Evolutionary conservation across 768 basidiomycete species (phyloP).

Genomic region (Panaeolus papilionaceus): DNA sequence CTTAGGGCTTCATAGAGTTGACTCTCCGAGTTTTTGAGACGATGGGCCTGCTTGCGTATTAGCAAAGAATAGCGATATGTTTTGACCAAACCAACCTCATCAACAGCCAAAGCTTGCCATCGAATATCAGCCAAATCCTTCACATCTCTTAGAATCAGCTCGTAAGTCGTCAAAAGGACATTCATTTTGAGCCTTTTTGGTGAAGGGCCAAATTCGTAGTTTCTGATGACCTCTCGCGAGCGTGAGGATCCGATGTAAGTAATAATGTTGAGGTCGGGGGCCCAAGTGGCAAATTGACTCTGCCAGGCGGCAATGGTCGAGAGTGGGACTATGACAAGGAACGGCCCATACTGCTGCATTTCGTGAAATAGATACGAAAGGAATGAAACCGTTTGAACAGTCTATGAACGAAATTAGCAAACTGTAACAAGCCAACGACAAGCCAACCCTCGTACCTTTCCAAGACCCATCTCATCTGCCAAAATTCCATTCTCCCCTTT

Average conservation of each 20-base stretch:
- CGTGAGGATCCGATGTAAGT: slow-evolving; percentile 92
- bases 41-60: slow-evolving; percentile 73
- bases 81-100: slow-evolving; percentile 68
- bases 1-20: slow-evolving; percentile 94
- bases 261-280: slow-evolving; percentile 95
- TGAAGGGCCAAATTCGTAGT: slow-evolving; percentile 89
- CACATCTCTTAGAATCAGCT: slow-evolving; percentile 89
- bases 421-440: slow-evolving; percentile 24
- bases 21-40: slow-evolving; percentile 96
- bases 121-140: slow-evolving; percentile 92
- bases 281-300: slow-evolving; percentile 92
- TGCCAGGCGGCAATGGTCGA: slow-evolving; percentile 99
- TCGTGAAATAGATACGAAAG: slow-evolving; percentile 95
- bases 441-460: slow-evolving; percentile 64
- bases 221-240: slow-evolving; percentile 90
- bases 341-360: slow-evolving; percentile 93
- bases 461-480: slow-evolving; percentile 99
- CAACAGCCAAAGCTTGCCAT: slow-evolving; percentile 96
- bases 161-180: slow-evolving; percentile 96
- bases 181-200: slow-evolving; percentile 95
- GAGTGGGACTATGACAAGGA: slow-evolving; percentile 96
- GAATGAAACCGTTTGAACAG: slow-evolving; percentile 95
- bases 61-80: slow-evolving; percentile 24
- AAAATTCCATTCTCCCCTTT: slow-evolving; percentile 96
- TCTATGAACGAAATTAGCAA: slow-evolving; percentile 47